Percentiles rank a stretch among this genome's conserved stretches.
Evolutionary conservation across 192 early-diverging fungal species (phyloP).

Genomic region (Coemansia sp.): DNA sequence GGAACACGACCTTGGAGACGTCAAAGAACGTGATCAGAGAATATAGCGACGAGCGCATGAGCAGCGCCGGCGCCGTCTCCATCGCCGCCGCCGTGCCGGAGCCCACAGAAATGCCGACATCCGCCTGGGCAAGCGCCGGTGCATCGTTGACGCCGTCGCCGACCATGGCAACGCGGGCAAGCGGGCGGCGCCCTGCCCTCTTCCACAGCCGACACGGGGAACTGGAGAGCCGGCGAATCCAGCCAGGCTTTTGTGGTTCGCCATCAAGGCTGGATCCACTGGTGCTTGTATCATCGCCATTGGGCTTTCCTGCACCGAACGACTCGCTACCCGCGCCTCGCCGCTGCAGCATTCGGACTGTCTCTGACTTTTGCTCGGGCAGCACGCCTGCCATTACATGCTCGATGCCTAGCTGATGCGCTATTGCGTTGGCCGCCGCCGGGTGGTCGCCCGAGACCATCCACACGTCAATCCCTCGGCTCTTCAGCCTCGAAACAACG

Average conservation of each 20-base stretch:
- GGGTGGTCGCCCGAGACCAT: conserved; percentile 94
- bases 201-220: not conserved
- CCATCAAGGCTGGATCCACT: too few relatives aligned
- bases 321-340: conserved; percentile 11
- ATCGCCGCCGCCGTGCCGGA: conserved; percentile 87
- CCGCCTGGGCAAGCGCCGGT: conserved; percentile 80
- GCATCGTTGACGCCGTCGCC: conserved; percentile 97
- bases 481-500: conserved; percentile 62
- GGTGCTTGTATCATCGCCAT: too few relatives aligned
- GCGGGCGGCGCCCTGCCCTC: conserved; percentile 14
- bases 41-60: conserved; percentile 70
- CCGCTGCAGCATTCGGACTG: conserved; percentile 65
- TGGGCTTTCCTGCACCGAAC: too few relatives aligned
- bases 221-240: too few relatives aligned
- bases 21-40: conserved; percentile 76
- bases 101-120: conserved; percentile 87
- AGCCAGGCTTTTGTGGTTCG: too few relatives aligned
- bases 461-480: conserved; percentile 70
- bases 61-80: conserved; percentile 78
- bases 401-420: conserved; percentile 69
- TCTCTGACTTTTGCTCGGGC: conserved; percentile 79
- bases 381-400: conserved; percentile 88
- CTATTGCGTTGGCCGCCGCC: conserved; percentile 74
- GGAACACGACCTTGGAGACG: conserved; percentile 68
- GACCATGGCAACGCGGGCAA: conserved; percentile 73